Percentiles rank a stretch among this genome's conserved stretches.
Evolutionary conservation across 345 rosid species (phyloP).

Genomic region (Acer yangbiense): DNA sequence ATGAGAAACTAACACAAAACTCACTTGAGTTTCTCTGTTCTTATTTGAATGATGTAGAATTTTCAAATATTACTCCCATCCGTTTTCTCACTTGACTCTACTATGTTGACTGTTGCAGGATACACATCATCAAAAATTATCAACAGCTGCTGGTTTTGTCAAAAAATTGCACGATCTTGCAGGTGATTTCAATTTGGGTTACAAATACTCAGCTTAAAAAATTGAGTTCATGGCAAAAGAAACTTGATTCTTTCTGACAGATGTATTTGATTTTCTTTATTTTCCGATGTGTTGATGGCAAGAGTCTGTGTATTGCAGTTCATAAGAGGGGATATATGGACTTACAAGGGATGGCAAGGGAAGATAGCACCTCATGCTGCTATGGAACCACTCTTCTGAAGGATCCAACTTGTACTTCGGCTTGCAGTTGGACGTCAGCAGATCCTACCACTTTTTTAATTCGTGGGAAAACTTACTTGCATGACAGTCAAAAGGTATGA

Average conservation of each 20-base stretch:
- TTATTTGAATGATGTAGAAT: not conserved
- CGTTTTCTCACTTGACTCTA: conserved; percentile 18
- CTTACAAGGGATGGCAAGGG: conserved; percentile 68
- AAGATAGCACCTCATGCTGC: conserved; percentile 55
- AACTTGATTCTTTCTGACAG: conserved; percentile 8
- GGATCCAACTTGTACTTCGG: conserved; percentile 60
- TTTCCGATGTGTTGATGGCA: conserved; percentile 17
- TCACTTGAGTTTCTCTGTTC: not conserved
- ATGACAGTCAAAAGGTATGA: conserved; percentile 78
- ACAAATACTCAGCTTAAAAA: conserved; percentile 8
- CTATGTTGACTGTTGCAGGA: conserved; percentile 51
- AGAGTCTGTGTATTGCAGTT: conserved; percentile 45
- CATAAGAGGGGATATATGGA: conserved; percentile 92
- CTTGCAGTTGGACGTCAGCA: conserved; percentile 78
- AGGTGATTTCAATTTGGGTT: conserved; percentile 47
- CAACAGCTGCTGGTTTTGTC: conserved; percentile 78
- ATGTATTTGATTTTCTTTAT: not conserved
- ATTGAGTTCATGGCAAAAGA: not conserved
- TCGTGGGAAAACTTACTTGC: conserved; percentile 80
- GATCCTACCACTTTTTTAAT: conserved; percentile 87
- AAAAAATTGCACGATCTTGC: conserved; percentile 89
- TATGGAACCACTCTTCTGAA: conserved; percentile 84
- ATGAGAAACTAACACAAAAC: not conserved
- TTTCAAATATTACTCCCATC: conserved; percentile 2
- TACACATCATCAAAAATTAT: conserved; percentile 59